A percentile compares a stretch with the other conserved stretches of the same genome.
These are phyloP conservation scores for Viola pubescens DNA, from an alignment of 441 rosid species.

Conservation along the genomic window DNA sequence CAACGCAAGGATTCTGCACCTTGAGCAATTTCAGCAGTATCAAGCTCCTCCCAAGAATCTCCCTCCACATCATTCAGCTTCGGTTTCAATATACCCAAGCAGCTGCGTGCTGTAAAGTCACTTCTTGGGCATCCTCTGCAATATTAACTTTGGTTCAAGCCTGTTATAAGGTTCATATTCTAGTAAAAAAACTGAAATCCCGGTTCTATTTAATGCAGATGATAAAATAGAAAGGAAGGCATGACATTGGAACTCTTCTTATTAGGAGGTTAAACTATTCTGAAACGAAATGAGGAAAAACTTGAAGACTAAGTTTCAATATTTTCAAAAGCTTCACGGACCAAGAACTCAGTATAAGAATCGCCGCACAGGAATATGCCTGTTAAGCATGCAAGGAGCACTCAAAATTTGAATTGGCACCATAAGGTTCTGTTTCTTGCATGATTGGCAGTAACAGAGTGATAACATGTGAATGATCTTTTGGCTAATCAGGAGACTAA, in stretches of 20 bases:
- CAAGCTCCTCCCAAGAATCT: slow-evolving; percentile 92
- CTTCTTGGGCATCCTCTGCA: slow-evolving; percentile 87
- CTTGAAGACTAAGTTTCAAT: too few relatives aligned
- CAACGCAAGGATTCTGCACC: slow-evolving; percentile 75
- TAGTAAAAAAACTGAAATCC: slow-evolving; percentile 32
- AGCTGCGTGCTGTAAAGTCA: slow-evolving; percentile 58
- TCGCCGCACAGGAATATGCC: too few relatives aligned
- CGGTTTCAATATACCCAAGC: slow-evolving; percentile 61
- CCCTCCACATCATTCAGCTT: slow-evolving; percentile 53
- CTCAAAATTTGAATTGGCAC: too few relatives aligned
- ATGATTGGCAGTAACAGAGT: too few relatives aligned
- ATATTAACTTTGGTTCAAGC: slow-evolving; percentile 58
- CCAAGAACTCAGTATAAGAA: too few relatives aligned
- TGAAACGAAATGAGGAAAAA: too few relatives aligned
- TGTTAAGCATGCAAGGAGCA: too few relatives aligned
- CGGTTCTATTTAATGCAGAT: slow-evolving; percentile 15
- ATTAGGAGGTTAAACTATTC: not conserved
- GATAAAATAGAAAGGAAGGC: not conserved
- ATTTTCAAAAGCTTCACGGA: too few relatives aligned
- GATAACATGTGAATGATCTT: too few relatives aligned
- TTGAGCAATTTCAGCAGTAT: slow-evolving; percentile 52
- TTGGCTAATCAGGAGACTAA: too few relatives aligned
- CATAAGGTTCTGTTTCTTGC: too few relatives aligned
- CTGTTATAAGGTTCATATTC: slow-evolving; percentile 41
- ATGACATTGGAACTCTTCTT: not conserved